Evolutionary conservation across 129 eudicot genomes (phyloP), one percentile per base, ranked within the genome.

Genomic region (Centrapalus pauciflorus): DNA sequence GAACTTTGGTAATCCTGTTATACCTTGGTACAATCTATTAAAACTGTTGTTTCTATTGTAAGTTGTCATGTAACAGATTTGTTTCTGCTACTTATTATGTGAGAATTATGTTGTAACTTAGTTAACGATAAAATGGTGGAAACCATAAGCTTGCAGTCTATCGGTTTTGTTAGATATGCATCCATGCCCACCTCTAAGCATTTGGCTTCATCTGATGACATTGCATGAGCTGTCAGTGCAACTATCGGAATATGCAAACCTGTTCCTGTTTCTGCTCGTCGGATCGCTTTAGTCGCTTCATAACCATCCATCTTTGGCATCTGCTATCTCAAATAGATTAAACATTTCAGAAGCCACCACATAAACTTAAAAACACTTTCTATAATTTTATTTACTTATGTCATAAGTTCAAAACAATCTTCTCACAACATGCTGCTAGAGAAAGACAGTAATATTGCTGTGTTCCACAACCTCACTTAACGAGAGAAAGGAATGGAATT

Each of bases 261-360:
- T 0, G 79, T 86, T 58, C 87, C 93, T 43, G 27, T 3, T 67
- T 93, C 99, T 20, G 80, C 74, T 81, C 83, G 80, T 73, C 99
- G 67, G 5, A 93, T 93, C 23, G 85, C 90, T 72, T 84, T 89
- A 5, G 99, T 93, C 49, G 99, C 99, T 80, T 93, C 96, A 28
- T 93, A 93, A 3, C 99, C 99, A 72, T 93, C 99, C 99, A 93
- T 93, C 88, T 93, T 93, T 21, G 99, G 99, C 99, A 93, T 93
- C 96, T 93, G 81, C 12, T 4, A 41, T 63, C 43, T 23, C 43
- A 55, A 25, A 35, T 23, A 30, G 33, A 55, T 28, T 11, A 28
- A 25, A 26, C 21, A 66, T 33, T 14, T 41, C 23, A 77, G 49
- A 76, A 61, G 69, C 11, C 34, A 34, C 49, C 41, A 32, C 13